Base-by-base conservation (phyloP, 257 asterid species). In the Nicotiana knightiana region DNA sequence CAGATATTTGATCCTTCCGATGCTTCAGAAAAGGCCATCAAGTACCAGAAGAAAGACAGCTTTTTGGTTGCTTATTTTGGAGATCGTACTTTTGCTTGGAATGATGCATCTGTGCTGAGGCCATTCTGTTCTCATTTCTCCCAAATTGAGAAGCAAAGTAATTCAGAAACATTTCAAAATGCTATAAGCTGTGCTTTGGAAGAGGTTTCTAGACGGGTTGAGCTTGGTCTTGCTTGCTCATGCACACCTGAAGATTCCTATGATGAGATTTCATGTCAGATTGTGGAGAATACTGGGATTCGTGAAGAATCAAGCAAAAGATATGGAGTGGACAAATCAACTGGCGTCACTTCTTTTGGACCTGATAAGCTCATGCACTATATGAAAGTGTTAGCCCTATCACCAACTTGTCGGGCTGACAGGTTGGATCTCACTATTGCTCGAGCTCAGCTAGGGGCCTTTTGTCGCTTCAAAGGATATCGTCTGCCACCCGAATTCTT, bases 1-100 rank as follows among this genome's bases (percentile, higher is more conserved):
- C 99, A 94, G 87, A 92, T 96, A 85, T 93, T 87, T 73, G 97
- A 90, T 85, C 96, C 92, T 9, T 86, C 87, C 3, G 93, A 94
- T 90, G 98, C 98, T 83, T 96, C 99, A 3, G 97, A 94, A 71
- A 91, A 87, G 87, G 98, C 98, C 35, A 87, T 87, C 79, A 96
- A 93, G 83, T 77, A 94, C 87, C 82, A 82, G 64, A 96, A 92
- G 85, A 96, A 93, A 77, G 98, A 93, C 67, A 77, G 97, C 28
- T 91, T 88, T 90, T 88, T 96, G 92, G 94, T 96, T 65, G 99
- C 98, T 4, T 96, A 94, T 90, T 96, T 94, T 82, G 99, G 98
- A 32, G 99, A 96, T 70, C 91, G 86, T 53, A 94, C 97, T 63
- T 96, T 96, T 81, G 99, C 98, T 76, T 96, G 99, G 99, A 96